phyloP scores from a whole-genome alignment of 2,329 filamentous ascomycete genomes.

The Amylocarpus encephaloides region DNA sequence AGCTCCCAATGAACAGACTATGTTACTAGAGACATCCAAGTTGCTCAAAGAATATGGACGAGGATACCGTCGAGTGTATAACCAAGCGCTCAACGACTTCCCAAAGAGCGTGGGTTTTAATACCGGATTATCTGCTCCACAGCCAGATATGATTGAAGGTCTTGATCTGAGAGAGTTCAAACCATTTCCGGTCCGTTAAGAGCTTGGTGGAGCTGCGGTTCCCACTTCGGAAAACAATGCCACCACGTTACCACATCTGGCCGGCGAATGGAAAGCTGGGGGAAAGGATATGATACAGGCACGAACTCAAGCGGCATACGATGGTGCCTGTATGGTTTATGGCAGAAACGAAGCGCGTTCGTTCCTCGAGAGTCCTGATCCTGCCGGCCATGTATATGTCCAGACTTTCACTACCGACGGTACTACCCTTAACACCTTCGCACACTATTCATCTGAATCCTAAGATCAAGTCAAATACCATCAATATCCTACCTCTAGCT shows the following conservation, averaged over 20 bases:
- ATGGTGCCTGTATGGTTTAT: constrained; percentile 20
- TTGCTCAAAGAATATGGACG: constrained; percentile 8
- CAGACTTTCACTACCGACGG: constrained; percentile 18
- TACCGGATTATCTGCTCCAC: constrained; percentile 23
- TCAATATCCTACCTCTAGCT: constrained; percentile 13
- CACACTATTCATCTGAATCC: constrained; percentile 13
- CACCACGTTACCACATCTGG: constrained; percentile 16
- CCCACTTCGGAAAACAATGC: background rate
- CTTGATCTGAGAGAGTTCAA: constrained; percentile 15
- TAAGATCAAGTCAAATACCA: constrained; percentile 15
- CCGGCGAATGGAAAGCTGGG: constrained; percentile 13
- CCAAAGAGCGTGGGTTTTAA: too few species aligned
- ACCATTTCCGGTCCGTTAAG: constrained; percentile 11
- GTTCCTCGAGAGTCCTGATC: constrained; percentile 14
- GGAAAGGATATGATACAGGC: constrained; percentile 10
- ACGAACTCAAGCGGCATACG: constrained; percentile 15
- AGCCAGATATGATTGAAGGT: constrained; percentile 29
- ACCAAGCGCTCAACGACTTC: too few species aligned
- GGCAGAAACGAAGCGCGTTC: constrained; percentile 16
- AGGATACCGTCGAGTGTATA: too few species aligned
- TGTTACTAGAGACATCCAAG: constrained; percentile 10
- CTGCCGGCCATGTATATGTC: constrained; percentile 9
- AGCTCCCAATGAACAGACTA: constrained; percentile 7
- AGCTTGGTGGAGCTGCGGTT: constrained; percentile 12
- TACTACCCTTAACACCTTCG: constrained; percentile 15